These are phyloP conservation scores for Tagetes patula DNA, from an alignment of 129 eudicot genomes.

Conservation along the genomic window DNA sequence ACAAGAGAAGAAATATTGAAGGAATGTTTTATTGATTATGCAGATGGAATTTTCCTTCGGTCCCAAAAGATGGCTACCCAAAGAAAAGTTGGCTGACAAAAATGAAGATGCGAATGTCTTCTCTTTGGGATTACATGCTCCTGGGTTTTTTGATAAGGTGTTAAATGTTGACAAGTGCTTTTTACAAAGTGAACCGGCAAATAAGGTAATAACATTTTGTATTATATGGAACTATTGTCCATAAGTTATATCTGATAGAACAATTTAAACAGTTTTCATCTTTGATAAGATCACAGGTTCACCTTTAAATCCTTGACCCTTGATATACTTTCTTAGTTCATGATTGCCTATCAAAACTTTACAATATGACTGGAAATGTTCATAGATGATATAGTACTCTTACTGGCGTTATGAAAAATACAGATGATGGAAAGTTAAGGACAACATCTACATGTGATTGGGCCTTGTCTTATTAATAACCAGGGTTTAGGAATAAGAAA, in stretches of 20 bases:
- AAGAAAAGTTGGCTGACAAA: slow-evolving; percentile 52
- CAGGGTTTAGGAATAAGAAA: neutral
- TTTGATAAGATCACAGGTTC: neutral
- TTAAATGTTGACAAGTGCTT: slow-evolving; percentile 77
- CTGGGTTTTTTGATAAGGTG: slow-evolving; percentile 94
- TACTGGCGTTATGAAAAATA: neutral
- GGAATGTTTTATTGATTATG: slow-evolving; percentile 22
- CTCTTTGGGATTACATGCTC: slow-evolving; percentile 96
- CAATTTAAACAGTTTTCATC: neutral
- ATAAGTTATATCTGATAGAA: neutral
- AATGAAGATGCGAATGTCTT: slow-evolving; percentile 40
- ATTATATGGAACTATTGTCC: slow-evolving; percentile 2
- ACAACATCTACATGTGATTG: neutral
- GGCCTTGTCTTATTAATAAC: slow-evolving; percentile 2
- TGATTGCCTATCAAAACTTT: neutral
- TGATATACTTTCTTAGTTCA: neutral
- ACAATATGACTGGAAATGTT: slow-evolving; percentile 5
- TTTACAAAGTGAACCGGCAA: slow-evolving; percentile 89
- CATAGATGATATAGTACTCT: slow-evolving; percentile 2
- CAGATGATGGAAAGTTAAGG: slow-evolving; percentile 14
- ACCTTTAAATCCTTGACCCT: neutral
- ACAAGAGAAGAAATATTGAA: slow-evolving; percentile 9
- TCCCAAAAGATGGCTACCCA: slow-evolving; percentile 70
- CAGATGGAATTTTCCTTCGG: slow-evolving; percentile 99
- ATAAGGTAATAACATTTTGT: slow-evolving; percentile 51